Percentiles rank a stretch among this genome's conserved stretches.
phyloP scores from a whole-genome alignment of 2,329 filamentous ascomycete genomes.

The Blumeria graminis region DNA sequence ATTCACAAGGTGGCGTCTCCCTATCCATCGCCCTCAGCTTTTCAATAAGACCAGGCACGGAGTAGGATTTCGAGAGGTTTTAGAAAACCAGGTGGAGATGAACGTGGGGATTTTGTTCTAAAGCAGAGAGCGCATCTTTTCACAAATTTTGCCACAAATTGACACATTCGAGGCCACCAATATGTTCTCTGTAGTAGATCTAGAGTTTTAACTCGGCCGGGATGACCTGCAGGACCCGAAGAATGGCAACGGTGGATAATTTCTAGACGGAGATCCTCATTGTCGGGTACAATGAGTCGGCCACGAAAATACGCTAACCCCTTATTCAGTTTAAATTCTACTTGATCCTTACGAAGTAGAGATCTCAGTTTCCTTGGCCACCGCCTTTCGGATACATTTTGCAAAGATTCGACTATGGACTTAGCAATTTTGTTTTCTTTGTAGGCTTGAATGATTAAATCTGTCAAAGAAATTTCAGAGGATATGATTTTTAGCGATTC shows the following conservation, averaged over 20 bases:
- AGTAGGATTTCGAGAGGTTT: slow-evolving; percentile 1
- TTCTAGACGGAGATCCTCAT: not conserved
- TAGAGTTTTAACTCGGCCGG: not conserved
- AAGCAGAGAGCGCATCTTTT: not conserved
- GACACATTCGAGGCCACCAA: not conserved
- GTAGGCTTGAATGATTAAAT: not conserved
- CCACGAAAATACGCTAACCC: not conserved
- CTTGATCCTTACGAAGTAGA: not conserved
- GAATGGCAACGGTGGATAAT: not conserved
- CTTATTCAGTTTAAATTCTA: not conserved
- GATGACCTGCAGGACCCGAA: not conserved
- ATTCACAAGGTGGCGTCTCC: no score
- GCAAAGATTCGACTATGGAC: not conserved
- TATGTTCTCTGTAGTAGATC: not conserved
- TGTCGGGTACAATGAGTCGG: not conserved
- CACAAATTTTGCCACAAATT: not conserved
- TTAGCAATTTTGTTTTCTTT: not conserved
- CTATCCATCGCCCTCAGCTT: no score
- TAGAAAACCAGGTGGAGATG: slow-evolving; percentile 2
- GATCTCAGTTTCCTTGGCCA: not conserved
- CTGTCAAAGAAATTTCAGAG: not conserved
- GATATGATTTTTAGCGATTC: not conserved
- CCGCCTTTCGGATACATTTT: not conserved
- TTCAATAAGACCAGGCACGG: not conserved
- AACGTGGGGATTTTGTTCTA: not conserved